Evolutionary conservation across 2,329 filamentous ascomycete genomes (phyloP), one percentile per base, ranked within the genome.

Genomic region (Periconia sp.): DNA sequence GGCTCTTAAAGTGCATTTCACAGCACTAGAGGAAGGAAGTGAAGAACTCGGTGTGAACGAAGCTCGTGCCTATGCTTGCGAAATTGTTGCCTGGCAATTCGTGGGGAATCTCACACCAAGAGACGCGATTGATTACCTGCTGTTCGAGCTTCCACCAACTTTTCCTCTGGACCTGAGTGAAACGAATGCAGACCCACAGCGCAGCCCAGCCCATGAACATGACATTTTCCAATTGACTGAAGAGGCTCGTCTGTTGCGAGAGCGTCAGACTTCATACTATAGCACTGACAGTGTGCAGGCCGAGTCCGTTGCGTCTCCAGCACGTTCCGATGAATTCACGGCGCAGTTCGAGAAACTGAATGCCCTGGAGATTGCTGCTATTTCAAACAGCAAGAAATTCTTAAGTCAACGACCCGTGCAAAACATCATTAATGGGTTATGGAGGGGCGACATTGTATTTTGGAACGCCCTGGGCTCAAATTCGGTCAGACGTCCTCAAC

Each of bases 341-440:
- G 82, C 84, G 0, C 83, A 86, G 1, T 96, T 96, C 69, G 85
- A 86, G 35, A 86, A 88, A 17, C 80, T 96, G 45, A 96, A 94
- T 70, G 91, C 91, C 1, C 80, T 97, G 15, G 91, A 96, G 69
- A 92, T 96, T 64, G 91, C 91, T 23, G 87, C 88, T 44, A 85
- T 95, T 18, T 88, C 88, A 13, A 83, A 90, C 54, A 90, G 90
- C 30, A 96, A 96, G 76, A 89, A 89, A 44, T 95, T 96, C 62
- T 81, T 96, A 35, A 88, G 87, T 66, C 91, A 95, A 71, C 82
- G 83, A 55, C 84, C 90, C 2, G 88, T 95, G 11, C 91, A 96
- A 69, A 89, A 88, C 64, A 89, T 95, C 60, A 85, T 96, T 57
- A 88, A 89, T 44, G 89, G 89, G 46, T 90, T 96, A 50, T 95